phyloP scores from a whole-genome alignment of 257 asterid species.

The Petrea volubilis region DNA sequence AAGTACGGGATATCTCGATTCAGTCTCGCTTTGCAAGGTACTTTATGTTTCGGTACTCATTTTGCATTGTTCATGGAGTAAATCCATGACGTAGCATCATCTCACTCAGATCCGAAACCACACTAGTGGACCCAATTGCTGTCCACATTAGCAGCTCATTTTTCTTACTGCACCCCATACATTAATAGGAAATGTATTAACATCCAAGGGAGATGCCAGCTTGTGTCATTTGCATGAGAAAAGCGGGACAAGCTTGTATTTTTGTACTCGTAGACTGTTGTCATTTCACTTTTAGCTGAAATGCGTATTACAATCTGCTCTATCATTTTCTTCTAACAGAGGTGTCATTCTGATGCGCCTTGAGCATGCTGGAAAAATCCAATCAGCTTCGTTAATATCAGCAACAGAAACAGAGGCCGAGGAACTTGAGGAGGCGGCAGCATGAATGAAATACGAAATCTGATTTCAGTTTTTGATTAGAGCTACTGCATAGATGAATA shows the following conservation, averaged over 20 bases:
- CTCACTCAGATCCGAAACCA: background rate
- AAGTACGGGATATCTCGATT: conserved; percentile 88
- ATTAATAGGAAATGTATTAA: too few relatives aligned
- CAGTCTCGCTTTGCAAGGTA: conserved; percentile 98
- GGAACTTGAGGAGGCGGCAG: conserved; percentile 51
- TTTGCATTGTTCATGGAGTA: background rate
- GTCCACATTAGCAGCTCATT: too few relatives aligned
- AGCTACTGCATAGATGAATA: too few relatives aligned
- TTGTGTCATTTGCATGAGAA: too few relatives aligned
- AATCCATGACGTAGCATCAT: background rate
- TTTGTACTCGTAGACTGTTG: background rate
- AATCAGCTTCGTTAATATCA: conserved; percentile 84
- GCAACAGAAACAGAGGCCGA: conserved; percentile 67
- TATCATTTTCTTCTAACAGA: conserved; percentile 33
- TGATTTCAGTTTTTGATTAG: too few relatives aligned
- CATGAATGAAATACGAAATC: background rate
- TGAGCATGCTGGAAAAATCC: conserved; percentile 90
- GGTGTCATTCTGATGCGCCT: conserved; percentile 98
- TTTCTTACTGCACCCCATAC: too few relatives aligned
- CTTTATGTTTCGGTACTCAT: background rate
- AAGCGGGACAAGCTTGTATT: background rate
- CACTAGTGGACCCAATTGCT: background rate
- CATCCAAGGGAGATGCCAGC: too few relatives aligned
- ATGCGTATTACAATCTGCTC: background rate
- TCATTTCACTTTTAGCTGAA: background rate